These are phyloP conservation scores for Solanum pennellii DNA, from an alignment of 257 asterid genomes.

Conservation along the genomic window DNA sequence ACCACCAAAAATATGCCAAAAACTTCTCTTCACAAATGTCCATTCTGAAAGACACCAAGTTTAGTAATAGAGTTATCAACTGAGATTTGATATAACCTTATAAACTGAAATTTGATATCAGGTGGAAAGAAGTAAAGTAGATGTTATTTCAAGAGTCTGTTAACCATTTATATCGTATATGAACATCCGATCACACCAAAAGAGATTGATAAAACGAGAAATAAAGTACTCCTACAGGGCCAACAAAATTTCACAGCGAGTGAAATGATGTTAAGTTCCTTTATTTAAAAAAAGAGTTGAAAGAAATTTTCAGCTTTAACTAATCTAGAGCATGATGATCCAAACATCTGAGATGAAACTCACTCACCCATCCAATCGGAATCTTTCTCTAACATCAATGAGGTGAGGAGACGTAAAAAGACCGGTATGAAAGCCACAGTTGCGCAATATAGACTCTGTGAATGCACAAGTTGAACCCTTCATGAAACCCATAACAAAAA, in stretches of 20 bases:
- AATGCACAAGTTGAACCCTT: slow-evolving; percentile 96
- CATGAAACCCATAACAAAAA: slow-evolving; percentile 12
- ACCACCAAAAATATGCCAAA: slow-evolving; percentile 93
- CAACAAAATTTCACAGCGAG: not conserved
- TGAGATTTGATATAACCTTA: not conserved
- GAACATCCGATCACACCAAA: not conserved
- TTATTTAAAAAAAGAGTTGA: not conserved
- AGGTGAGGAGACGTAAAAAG: slow-evolving; percentile 98
- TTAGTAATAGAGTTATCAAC: not conserved
- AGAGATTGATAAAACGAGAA: not conserved
- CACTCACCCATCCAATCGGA: slow-evolving; percentile 76
- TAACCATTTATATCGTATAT: not conserved
- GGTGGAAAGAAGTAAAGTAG: not conserved
- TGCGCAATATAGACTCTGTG: slow-evolving; percentile 77
- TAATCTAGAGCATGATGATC: not conserved
- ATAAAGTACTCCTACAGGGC: not conserved
- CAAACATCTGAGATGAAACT: not conserved
- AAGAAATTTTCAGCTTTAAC: not conserved
- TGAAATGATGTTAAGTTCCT: not conserved
- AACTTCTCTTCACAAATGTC: slow-evolving; percentile 81
- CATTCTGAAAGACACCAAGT: slow-evolving; percentile 28
- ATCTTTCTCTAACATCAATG: slow-evolving; percentile 95
- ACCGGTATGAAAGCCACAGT: slow-evolving; percentile 85
- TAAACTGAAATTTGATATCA: not conserved
- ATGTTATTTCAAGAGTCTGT: not conserved